Evolutionary conservation across 306 rosid genomes (phyloP).

Genomic region (Casuarina cunninghamiana): DNA sequence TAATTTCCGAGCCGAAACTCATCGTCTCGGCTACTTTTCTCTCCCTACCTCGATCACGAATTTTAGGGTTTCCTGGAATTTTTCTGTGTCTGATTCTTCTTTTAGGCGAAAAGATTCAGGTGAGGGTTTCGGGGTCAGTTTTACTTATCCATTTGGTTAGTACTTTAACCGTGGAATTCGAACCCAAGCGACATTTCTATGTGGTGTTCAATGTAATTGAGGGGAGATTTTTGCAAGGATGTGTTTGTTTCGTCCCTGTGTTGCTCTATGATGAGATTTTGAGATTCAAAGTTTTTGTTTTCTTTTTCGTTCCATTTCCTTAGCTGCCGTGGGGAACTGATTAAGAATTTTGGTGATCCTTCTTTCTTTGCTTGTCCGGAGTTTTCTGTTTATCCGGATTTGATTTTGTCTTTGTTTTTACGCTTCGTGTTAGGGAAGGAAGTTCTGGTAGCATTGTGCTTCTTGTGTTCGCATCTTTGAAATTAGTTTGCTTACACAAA

Average conservation of each 20-base stretch:
- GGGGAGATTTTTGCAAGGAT: neutral
- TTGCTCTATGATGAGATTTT: conserved; percentile 10
- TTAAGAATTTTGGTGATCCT: conserved; percentile 26
- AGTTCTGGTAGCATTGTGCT: conserved; percentile 2
- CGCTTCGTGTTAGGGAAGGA: neutral
- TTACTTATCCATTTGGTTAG: neutral
- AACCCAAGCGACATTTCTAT: neutral
- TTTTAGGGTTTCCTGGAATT: conserved; percentile 16
- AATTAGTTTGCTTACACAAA: neutral
- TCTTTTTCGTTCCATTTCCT: conserved; percentile 22
- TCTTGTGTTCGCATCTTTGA: neutral
- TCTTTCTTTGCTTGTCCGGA: conserved; percentile 12
- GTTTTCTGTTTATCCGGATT: conserved; percentile 2
- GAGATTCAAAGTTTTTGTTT: conserved; percentile 8
- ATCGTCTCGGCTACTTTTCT: conserved; percentile 43
- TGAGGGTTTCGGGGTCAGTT: conserved; percentile 14
- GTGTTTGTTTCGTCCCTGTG: neutral
- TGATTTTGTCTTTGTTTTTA: neutral
- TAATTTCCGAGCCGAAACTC: conserved; percentile 26
- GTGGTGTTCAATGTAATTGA: neutral
- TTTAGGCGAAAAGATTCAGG: neutral
- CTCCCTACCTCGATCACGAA: conserved; percentile 7
- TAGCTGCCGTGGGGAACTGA: conserved; percentile 23
- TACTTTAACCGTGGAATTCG: neutral
- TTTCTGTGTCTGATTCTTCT: neutral